phyloP scores from a whole-genome alignment of 177 flowering plant species.

The Vitis hybrid region DNA sequence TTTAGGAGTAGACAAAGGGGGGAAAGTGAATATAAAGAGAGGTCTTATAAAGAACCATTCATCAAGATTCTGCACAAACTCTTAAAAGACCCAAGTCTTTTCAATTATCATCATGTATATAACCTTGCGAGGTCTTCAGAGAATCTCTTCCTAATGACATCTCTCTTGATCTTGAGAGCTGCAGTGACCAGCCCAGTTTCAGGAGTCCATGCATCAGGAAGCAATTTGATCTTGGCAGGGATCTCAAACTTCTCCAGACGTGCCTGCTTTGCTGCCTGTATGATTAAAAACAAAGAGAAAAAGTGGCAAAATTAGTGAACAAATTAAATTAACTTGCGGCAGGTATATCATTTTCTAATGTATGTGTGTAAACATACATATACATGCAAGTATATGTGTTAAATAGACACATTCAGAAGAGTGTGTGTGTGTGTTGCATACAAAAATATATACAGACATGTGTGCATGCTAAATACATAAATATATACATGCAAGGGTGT shows the following conservation, averaged over 20 bases:
- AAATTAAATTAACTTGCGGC: not conserved
- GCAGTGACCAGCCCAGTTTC: conserved; percentile 94
- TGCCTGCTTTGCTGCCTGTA: conserved; percentile 72
- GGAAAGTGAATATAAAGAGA: too few species aligned
- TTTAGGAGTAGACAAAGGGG: too few species aligned
- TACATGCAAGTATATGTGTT: too few species aligned
- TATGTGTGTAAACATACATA: too few species aligned
- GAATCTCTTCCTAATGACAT: conserved; percentile 64
- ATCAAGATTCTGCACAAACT: not conserved
- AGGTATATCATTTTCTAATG: too few species aligned
- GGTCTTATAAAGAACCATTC: not conserved
- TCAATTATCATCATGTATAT: conserved; percentile 40
- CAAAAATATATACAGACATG: too few species aligned
- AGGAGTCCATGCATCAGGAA: conserved; percentile 85
- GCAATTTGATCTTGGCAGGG: conserved; percentile 85
- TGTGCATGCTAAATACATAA: too few species aligned
- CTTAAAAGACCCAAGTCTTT: not conserved
- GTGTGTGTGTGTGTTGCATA: too few species aligned
- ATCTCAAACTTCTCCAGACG: conserved; percentile 88
- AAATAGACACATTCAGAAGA: too few species aligned
- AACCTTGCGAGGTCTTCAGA: conserved; percentile 73
- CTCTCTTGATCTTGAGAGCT: conserved; percentile 95
- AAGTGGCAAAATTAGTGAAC: not conserved
- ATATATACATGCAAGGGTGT: too few species aligned
- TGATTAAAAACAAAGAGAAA: not conserved